phyloP scores from a whole-genome alignment of 1,139 yeast species.

The Sugiyamaella castrensis region DNA sequence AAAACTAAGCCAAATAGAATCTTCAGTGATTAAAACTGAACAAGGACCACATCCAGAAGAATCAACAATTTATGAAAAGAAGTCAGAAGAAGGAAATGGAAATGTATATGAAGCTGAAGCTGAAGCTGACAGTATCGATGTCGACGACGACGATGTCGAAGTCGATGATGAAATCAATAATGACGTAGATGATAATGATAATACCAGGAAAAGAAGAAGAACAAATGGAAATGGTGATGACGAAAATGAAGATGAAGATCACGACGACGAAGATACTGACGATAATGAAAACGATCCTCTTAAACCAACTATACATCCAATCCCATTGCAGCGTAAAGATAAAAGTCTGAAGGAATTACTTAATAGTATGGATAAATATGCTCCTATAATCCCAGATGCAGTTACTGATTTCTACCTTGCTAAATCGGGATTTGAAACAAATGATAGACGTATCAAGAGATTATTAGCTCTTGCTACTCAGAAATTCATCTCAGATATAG shows the following conservation, averaged over 20 bases:
- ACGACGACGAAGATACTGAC: conserved; percentile 18
- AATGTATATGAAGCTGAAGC: conserved; percentile 17
- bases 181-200: conserved; percentile 4
- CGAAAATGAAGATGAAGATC: conserved; percentile 13
- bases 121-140: conserved; percentile 17
- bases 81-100: background rate
- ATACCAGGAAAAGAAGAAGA: conserved; percentile 24
- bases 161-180: conserved; percentile 38
- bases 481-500: conserved; percentile 88
- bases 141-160: conserved; percentile 35
- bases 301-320: conserved; percentile 43
- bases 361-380: conserved; percentile 86
- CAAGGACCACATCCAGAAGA: background rate
- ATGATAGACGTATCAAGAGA: conserved; percentile 77
- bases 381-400: conserved; percentile 96
- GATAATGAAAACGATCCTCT: conserved; percentile 16
- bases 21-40: background rate
- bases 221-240: conserved; percentile 11
- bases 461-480: conserved; percentile 92
- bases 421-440: conserved; percentile 82
- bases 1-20: too few relatives aligned
- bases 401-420: conserved; percentile 94
- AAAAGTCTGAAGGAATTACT: conserved; percentile 83
- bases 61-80: background rate
- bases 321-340: conserved; percentile 80